Evolutionary conservation across 1,284 basidiomycete species (phyloP), one percentile per base, ranked within the genome.

Genomic region (Leccinum pallidistipes): DNA sequence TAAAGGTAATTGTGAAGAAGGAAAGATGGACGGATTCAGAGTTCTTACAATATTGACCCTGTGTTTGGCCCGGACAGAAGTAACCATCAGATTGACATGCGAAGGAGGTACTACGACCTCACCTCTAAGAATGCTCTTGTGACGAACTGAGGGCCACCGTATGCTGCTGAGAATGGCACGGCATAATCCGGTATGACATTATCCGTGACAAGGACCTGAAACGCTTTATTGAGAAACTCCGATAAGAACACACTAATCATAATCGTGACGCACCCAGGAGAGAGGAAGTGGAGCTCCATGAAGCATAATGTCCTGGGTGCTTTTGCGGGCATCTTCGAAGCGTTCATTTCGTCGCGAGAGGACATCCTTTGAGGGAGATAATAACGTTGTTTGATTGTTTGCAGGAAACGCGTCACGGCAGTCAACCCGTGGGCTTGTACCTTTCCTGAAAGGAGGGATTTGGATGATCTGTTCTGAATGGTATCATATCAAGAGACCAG

Each of bases 121-220:
- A 67, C 73, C 53, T 74, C 70, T 12, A 71, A 54, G 47, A 69
- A 57, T 7, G 72, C 69, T 11, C 70, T 63, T 32, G 69, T 72
- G 43, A 71, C 50, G 47, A 74, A 71, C 52, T 71, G 73, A 32
- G 73, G 72, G 1, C 73, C 72, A 36, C 61, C 69, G 54, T 62
- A 59, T 7, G 62, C 65, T 51, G 68, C 71, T 21, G 70, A 61
- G 18, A 71, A 58, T 14, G 73, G 70, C 4, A 71, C 61, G 11
- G 72, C 73, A 59, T 70, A 56, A 50, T 72, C 68, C 16, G 72
- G 73, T 51, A 71, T 70, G 21, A 73, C 21, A 18, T 71, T 75
- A 36, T 75, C 73, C 11, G 32, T 57, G 32, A 71, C 73, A 27
- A 70, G 62, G 11, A 71, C 71, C 69, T 72, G 51, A 9, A n/a